Base-by-base conservation (phyloP, 768 basidiomycete genomes). In the Clavulina sp. region DNA sequence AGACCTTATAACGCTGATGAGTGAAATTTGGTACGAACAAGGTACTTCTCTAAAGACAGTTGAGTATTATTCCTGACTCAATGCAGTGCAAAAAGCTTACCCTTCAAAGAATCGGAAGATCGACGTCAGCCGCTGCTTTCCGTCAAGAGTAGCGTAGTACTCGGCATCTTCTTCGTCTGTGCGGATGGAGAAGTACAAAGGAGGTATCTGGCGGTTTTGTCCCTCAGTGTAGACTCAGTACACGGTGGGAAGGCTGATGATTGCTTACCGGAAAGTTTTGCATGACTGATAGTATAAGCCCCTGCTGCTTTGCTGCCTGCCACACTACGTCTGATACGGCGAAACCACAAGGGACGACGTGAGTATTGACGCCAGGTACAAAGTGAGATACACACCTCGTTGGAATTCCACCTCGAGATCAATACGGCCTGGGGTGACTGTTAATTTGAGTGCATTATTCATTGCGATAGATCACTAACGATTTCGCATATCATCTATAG, bases 121-220 rank as follows among this genome's bases (percentile, higher is more conserved):
- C 0, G 81, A 84, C 0, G 81, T 80, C 54, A 82, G 61, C 28
- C 85, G 67, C 60, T 88, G 85, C 59, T 88, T 88, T n/a, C 85
- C 85, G 56, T 82, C 81, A 23, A 70, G 61, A 57, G 68, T 60
- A 16, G 72, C 57, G 1, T 56, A 57, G 54, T 70, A 66, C 2
- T 68, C 71, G 0, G 70, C 68, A 1, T 67, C 66, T 50, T 73
- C 70, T 32, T 40, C 23, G 40, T 19, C 43, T 36, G 5, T 38
- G 21, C 24, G 26, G 36, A 59, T 9, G 9, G n/a, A 48, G 44
- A 49, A 49, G 16, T 30, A 30, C 6, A 49, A 16, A 16, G 48
- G 28, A 30, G 48, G 48, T 7, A 49, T 49, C 13, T 9, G 48
- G 28, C 32, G 32, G 32, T 49, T 49, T 26, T 33, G 48, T n/a